Evolutionary conservation across 345 rosid species (phyloP), one percentile per base, ranked within the genome.

Genomic region (Aethionema arabicum): DNA sequence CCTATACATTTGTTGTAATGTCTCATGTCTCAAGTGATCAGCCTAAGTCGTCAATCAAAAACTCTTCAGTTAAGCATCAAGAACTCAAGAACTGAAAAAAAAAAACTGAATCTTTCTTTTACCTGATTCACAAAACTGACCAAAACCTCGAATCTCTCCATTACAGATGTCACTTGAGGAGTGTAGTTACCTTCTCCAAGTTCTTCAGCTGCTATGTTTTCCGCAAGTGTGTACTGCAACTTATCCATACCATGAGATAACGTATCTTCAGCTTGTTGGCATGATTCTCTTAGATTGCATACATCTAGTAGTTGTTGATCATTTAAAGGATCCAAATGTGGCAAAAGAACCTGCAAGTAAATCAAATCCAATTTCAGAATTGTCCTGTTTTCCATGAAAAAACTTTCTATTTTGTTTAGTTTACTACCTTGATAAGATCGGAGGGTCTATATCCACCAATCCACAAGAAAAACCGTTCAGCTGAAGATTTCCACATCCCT

Each of bases 221-320:
- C 88, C 2, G 97, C 78, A 31, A 93, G 78, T 0, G 75, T 84
- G 32, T 81, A 83, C 79, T 85, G 96, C 33, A 93, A 85, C 75
- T 80, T 93, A 12, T 83, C 99, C 97, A 87, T 84, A 14, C 96
- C 99, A 71, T 85, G 91, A 0, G 87, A 74, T 50, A 93, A 77
- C 2, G 99, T 97, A 37, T 93, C 99, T 82, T 93, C 99, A 1
- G 97, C 99, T 79, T 93, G 99, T 48, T 90, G 92, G 74, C 99
- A 93, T 2, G 95, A 80, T 65, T 82, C 81, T 70, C 38, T 70
- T 37, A 93, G 80, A 67, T 74, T 90, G 56, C 56, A 56, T 41
- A 84, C 83, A 46, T 83, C 80, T 37, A 76, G 27, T 46, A 67
- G 5, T 37, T 93, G 97, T 30, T 75, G 77, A 1, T 90, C 96